These are phyloP conservation scores for Rhodotorula graminis DNA, from an alignment of 768 basidiomycete species.

Conservation along the genomic window DNA sequence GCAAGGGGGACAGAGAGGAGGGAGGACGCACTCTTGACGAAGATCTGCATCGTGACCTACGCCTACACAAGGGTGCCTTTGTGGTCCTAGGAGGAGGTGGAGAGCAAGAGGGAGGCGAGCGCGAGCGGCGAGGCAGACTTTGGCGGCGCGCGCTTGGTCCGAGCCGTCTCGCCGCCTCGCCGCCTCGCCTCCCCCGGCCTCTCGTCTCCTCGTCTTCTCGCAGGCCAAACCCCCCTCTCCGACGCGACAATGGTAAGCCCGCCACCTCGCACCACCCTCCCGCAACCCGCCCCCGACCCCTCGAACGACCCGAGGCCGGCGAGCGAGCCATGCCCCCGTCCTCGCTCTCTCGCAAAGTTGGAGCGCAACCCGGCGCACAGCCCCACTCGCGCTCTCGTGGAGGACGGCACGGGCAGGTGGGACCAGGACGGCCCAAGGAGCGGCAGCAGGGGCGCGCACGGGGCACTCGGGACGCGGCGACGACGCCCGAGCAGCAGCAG, in stretches of 20 bases:
- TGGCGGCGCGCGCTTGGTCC: background rate
- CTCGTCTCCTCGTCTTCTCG: background rate
- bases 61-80: constrained; percentile 17
- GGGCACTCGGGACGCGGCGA: background rate
- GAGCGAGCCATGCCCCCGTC: too few species aligned
- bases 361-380: background rate
- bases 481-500: background rate
- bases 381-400: background rate
- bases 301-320: too few species aligned
- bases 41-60: constrained; percentile 73
- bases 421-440: background rate
- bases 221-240: constrained; percentile 1
- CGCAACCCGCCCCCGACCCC: too few species aligned
- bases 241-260: constrained; percentile 8
- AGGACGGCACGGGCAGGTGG: background rate
- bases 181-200: background rate
- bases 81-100: constrained; percentile 11
- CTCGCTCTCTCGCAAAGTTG: background rate
- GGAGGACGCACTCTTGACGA: constrained; percentile 59
- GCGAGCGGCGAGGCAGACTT: background rate
- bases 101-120: background rate
- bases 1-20: background rate
- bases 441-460: background rate
- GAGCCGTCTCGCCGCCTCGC: background rate
- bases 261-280: background rate